phyloP scores from a whole-genome alignment of 306 rosid species.

The Styphnolobium japonicum region DNA sequence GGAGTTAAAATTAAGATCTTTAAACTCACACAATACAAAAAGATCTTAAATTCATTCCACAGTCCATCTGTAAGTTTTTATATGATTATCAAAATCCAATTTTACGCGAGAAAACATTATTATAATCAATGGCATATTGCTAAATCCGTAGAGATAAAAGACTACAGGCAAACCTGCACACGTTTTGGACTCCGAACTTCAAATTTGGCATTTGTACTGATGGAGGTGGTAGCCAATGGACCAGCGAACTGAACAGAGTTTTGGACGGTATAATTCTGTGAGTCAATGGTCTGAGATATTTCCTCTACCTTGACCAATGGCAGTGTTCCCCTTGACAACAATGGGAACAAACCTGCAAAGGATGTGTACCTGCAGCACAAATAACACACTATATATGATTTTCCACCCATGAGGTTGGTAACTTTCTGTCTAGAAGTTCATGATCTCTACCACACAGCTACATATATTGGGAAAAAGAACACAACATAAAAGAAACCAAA shows the following conservation, averaged over 20 bases:
- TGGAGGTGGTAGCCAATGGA: slow-evolving; percentile 79
- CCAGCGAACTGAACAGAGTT: slow-evolving; percentile 79
- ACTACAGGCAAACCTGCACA: slow-evolving; percentile 56
- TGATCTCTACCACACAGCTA: background rate
- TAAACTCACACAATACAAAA: background rate
- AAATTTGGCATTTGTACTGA: slow-evolving; percentile 82
- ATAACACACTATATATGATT: background rate
- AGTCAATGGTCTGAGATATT: slow-evolving; percentile 86
- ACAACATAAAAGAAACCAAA: background rate
- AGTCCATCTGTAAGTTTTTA: background rate
- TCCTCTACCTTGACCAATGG: slow-evolving; percentile 82
- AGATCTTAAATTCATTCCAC: background rate
- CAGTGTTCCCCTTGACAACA: slow-evolving; percentile 65
- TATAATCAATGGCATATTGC: background rate
- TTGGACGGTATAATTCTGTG: slow-evolving; percentile 59
- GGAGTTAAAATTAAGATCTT: background rate
- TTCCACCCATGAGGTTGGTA: background rate
- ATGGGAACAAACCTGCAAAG: slow-evolving; percentile 72
- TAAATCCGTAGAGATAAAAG: background rate
- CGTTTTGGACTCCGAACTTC: slow-evolving; percentile 87
- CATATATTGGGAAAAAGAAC: background rate
- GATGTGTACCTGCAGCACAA: slow-evolving; percentile 68
- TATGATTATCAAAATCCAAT: background rate
- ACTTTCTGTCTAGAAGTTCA: background rate
- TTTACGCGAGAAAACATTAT: background rate